Evolutionary conservation across 2,329 filamentous ascomycete species (phyloP), one percentile per base, ranked within the genome.

Genomic region (Dactylella cylindrospora): DNA sequence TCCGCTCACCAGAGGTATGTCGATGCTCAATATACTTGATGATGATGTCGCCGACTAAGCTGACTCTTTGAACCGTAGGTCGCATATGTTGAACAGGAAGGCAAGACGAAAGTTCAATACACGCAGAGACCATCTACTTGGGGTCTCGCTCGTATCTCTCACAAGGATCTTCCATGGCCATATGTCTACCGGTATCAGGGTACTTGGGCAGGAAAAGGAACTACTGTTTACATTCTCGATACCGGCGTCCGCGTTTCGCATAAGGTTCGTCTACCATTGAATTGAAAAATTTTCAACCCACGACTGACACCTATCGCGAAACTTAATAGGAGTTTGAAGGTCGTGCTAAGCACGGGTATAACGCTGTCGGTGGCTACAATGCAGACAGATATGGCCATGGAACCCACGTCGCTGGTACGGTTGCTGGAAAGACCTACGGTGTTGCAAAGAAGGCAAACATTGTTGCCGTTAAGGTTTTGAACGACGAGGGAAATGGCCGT

Each of bases 401-500:
- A 32, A 82, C 76, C 51, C 83, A 85, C 73, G 80, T 83, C 20
- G 77, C 81, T 7, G 83, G 81, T 19, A 85, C 81, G 12, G 79
- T 84, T 35, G 83, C 75, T 17, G 80, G 81, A 26, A 74, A 73
- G 47, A 83, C 79, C 2, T 84, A 80, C 57, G 83, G 83, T 65
- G 80, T 84, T 3, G 80, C 82, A 67, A 83, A 83, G 73, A 77
- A 77, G 49, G 77, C 76, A 52, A 72, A 74, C 51, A 72, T 83
- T 36, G 71, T 82, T 46, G 79, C 76, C 29, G 80, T 84, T 72
- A 84, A 84, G 75, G 81, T 84, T 5, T 75, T 83, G n/a, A 77
- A 77, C 52, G 77, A 73, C 13, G 62, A 73, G 22, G 77, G 77
- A 31, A 69, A 71, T 22, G 79, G 79, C 32, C 72, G 74, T 46